Conservation (phyloP, 179 eudicot species). For the Spergularia azorica region DNA sequence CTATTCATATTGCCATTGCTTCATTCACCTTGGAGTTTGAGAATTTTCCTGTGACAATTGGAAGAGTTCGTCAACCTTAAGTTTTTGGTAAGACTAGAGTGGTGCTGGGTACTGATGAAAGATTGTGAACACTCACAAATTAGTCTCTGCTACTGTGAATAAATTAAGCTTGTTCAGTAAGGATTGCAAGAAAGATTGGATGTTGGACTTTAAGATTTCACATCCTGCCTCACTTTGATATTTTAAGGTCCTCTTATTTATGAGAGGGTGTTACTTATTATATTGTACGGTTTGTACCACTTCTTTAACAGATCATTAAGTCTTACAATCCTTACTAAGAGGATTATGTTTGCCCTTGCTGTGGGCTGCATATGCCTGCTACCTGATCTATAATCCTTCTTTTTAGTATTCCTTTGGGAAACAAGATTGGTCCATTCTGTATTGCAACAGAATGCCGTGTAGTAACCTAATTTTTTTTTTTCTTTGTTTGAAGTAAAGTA, state of each 20-base stretch:
- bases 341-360: background rate
- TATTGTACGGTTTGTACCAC: background rate
- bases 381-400: background rate
- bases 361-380: background rate
- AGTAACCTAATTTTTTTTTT: background rate
- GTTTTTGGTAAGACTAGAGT: background rate
- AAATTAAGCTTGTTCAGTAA: background rate
- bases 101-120: background rate
- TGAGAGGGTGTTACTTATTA: background rate
- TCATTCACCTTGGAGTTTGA: background rate
- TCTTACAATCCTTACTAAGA: background rate
- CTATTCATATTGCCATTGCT: conserved; percentile 5
- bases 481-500: too few relatives aligned
- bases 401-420: background rate
- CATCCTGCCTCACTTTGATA: background rate
- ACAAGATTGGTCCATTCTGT: background rate
- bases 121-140: background rate
- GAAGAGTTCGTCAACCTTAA: background rate
- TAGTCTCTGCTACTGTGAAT: background rate
- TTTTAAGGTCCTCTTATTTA: background rate
- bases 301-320: background rate
- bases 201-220: too few relatives aligned
- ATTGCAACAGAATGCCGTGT: background rate
- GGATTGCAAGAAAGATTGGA: background rate
- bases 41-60: background rate